These are phyloP conservation scores for Blumeriella jaapii DNA, from an alignment of 2,329 filamentous ascomycete species.

Conservation along the genomic window DNA sequence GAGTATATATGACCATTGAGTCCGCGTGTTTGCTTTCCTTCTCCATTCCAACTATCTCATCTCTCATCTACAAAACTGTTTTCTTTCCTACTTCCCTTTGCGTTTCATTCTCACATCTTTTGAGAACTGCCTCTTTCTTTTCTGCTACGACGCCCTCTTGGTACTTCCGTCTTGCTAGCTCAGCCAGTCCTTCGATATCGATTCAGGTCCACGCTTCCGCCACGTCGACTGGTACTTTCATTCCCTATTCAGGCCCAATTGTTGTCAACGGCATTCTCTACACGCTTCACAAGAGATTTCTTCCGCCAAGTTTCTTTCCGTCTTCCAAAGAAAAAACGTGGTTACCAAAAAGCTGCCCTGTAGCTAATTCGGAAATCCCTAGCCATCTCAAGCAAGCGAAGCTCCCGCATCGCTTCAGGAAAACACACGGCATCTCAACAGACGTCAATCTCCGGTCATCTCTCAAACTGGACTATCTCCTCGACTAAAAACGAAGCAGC, in stretches of 20 bases:
- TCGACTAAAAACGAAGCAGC: too few species aligned
- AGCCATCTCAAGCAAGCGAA: too few species aligned
- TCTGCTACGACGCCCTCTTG: constrained; percentile 16
- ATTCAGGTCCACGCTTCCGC: constrained; percentile 7
- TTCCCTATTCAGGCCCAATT: constrained; percentile 15
- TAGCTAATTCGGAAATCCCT: too few species aligned
- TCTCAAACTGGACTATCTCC: too few species aligned
- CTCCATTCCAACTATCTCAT: constrained; percentile 18
- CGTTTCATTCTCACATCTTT: constrained; percentile 10
- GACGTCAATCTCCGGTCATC: too few species aligned
- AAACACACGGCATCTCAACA: too few species aligned
- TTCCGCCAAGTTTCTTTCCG: constrained; percentile 1
- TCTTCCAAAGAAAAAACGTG: background rate
- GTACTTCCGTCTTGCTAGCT: constrained; percentile 22
- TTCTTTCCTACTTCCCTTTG: constrained; percentile 12
- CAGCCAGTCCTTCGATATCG: constrained; percentile 15
- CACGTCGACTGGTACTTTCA: constrained; percentile 8
- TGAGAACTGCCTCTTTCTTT: constrained; percentile 25
- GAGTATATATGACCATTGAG: constrained; percentile 23
- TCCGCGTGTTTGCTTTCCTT: constrained; percentile 20
- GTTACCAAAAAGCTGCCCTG: too few species aligned
- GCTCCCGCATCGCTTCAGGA: too few species aligned
- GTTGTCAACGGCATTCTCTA: constrained; percentile 16
- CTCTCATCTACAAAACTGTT: constrained; percentile 19
- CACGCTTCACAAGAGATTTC: constrained; percentile 6